Evolutionary conservation across 2,329 filamentous ascomycete genomes (phyloP).

Genomic region (Neocucurbitaria cava): DNA sequence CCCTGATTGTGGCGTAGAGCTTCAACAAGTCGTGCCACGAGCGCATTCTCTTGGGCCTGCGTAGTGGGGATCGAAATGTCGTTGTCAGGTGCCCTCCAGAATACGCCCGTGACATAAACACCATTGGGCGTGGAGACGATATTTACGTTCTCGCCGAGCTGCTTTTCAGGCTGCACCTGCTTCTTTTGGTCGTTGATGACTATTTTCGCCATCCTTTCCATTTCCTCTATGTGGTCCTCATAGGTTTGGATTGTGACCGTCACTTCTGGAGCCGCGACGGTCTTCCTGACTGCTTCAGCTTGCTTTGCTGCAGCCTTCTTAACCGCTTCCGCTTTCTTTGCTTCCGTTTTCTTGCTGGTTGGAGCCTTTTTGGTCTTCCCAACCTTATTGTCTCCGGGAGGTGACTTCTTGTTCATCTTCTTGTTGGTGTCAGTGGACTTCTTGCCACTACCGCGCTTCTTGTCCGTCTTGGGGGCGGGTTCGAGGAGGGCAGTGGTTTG

Average conservation of each 20-base stretch:
- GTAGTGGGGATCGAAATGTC: constrained; percentile 3
- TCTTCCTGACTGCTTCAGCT: background rate
- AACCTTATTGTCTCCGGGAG: background rate
- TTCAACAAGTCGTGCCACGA: background rate
- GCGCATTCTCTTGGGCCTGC: background rate
- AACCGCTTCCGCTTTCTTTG: too few species aligned
- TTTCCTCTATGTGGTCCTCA: too few species aligned
- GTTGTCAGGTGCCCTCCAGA: constrained; percentile 2
- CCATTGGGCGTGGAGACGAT: background rate
- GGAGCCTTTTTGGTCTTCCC: background rate
- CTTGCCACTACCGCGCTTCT: background rate
- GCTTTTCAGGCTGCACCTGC: background rate
- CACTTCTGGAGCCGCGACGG: background rate
- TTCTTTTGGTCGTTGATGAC: constrained; percentile 2
- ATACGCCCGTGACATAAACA: constrained; percentile 1
- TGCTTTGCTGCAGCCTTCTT: background rate
- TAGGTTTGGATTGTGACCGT: too few species aligned
- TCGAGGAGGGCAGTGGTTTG: background rate
- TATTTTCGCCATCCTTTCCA: background rate
- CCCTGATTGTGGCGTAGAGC: constrained; percentile 11
- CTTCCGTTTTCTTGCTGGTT: background rate
- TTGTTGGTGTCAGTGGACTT: background rate
- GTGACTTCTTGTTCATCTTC: background rate
- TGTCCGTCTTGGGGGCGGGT: background rate
- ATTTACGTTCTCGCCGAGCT: background rate